Evolutionary conservation across 345 rosid genomes (phyloP).

Genomic region (Salix koriyanagi): DNA sequence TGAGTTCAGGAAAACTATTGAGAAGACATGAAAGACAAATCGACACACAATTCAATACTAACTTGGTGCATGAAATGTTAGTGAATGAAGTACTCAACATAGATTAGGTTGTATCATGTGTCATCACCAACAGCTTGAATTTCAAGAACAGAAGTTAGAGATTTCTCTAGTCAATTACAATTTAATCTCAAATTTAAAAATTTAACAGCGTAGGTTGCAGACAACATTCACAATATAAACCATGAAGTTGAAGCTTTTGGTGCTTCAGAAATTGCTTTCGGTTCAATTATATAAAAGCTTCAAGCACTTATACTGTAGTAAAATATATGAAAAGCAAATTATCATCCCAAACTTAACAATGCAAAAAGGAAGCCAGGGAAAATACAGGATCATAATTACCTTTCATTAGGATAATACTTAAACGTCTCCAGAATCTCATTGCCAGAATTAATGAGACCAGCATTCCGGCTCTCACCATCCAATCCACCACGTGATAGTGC

Average conservation of each 20-base stretch:
- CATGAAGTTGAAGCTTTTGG: not conserved
- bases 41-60: not conserved
- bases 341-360: not conserved
- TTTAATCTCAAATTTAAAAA: not conserved
- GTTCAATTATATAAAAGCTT: not conserved
- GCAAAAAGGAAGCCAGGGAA: not conserved
- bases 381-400: constrained; percentile 38
- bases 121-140: not conserved
- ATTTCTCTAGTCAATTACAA: not conserved
- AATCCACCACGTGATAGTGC: constrained; percentile 76
- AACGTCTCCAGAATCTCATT: constrained; percentile 77
- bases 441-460: constrained; percentile 85
- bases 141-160: not conserved
- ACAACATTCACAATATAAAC: not conserved
- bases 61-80: not conserved
- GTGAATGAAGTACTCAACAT: not conserved
- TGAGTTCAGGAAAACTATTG: not conserved
- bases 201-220: not conserved
- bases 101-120: not conserved
- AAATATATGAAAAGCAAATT: not conserved
- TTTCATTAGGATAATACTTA: constrained; percentile 81
- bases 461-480: constrained; percentile 85
- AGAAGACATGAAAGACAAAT: not conserved
- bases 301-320: not conserved
- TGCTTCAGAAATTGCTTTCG: not conserved